These are phyloP conservation scores for Fusarium nematophilum DNA, from an alignment of 2,329 filamentous ascomycete genomes.

Conservation along the genomic window DNA sequence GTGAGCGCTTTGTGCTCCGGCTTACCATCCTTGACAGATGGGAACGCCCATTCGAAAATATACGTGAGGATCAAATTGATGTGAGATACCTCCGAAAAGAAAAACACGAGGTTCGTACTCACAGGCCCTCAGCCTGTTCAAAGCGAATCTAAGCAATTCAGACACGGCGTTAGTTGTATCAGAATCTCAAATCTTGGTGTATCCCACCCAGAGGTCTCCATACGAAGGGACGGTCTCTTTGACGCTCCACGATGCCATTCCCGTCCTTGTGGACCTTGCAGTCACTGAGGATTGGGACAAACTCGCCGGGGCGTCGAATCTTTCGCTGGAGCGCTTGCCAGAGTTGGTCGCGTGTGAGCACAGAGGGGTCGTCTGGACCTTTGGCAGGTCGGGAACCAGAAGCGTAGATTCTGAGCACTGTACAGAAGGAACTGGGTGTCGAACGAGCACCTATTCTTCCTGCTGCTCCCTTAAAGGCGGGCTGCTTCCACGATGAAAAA, in stretches of 20 bases:
- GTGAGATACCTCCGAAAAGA: background rate
- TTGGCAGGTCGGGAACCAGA: conserved; percentile 4
- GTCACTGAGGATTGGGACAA: conserved; percentile 1
- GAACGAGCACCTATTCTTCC: too few species aligned
- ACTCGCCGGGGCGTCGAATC: conserved; percentile 2
- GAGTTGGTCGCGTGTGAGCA: conserved; percentile 1
- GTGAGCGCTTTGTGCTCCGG: background rate
- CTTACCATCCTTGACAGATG: background rate
- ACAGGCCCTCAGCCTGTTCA: conserved; percentile 3
- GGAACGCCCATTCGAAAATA: conserved; percentile 1
- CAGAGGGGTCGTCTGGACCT: background rate
- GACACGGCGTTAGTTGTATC: too few species aligned
- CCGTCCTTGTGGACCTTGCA: conserved; percentile 7
- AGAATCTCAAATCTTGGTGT: too few species aligned
- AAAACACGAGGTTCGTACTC: conserved; percentile 8
- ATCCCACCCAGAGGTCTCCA: conserved; percentile 8
- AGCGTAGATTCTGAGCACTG: conserved; percentile 6
- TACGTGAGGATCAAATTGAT: background rate
- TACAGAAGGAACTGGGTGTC: too few species aligned
- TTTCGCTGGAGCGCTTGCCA: conserved; percentile 10
- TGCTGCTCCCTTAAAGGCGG: too few species aligned
- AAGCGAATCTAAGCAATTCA: conserved; percentile 6
- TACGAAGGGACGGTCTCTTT: background rate
- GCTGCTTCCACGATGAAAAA: too few species aligned
- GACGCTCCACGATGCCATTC: conserved; percentile 4